Conservation (phyloP, 2,329 filamentous ascomycete genomes). For the Trichoderma breve region DNA sequence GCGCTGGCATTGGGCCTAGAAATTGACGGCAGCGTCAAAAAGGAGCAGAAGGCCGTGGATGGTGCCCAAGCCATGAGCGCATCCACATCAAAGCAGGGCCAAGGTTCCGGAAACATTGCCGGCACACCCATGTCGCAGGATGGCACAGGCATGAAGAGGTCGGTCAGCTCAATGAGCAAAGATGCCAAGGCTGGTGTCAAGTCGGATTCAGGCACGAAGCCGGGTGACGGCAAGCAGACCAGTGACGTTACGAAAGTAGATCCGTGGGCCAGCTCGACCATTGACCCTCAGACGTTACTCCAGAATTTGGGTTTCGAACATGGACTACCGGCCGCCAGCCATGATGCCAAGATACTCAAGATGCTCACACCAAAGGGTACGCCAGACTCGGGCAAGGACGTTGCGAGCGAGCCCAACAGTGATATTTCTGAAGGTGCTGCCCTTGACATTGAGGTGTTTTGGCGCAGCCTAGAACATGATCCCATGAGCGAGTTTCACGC, state of each 20-base stretch:
- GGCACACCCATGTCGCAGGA: slow-evolving; percentile 52
- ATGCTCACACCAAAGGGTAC: slow-evolving; percentile 61
- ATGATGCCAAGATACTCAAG: slow-evolving; percentile 53
- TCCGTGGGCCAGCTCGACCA: slow-evolving; percentile 43
- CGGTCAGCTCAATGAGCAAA: slow-evolving; percentile 47
- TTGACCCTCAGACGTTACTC: slow-evolving; percentile 49
- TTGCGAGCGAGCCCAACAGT: slow-evolving; percentile 59
- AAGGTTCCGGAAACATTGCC: slow-evolving; percentile 44
- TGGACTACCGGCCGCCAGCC: slow-evolving; percentile 45
- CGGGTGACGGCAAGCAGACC: slow-evolving; percentile 29
- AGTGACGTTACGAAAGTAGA: slow-evolving; percentile 27
- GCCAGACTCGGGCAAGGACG: slow-evolving; percentile 62
- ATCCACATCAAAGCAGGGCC: slow-evolving; percentile 48
- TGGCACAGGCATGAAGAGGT: slow-evolving; percentile 48
- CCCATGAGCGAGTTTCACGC: slow-evolving; percentile 44
- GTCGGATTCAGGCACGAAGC: slow-evolving; percentile 31
- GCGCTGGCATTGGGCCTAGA: slow-evolving; percentile 52
- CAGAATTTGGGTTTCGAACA: slow-evolving; percentile 36
- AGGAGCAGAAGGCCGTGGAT: slow-evolving; percentile 32
- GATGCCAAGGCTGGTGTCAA: slow-evolving; percentile 36
- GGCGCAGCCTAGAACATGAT: slow-evolving; percentile 50
- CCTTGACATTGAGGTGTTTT: slow-evolving; percentile 54
- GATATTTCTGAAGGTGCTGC: slow-evolving; percentile 56
- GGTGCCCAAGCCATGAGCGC: slow-evolving; percentile 39
- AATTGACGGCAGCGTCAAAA: slow-evolving; percentile 45